These are phyloP conservation scores for Starmerella tilneyi DNA, from an alignment of 805 yeast genomes.

Conservation along the genomic window DNA sequence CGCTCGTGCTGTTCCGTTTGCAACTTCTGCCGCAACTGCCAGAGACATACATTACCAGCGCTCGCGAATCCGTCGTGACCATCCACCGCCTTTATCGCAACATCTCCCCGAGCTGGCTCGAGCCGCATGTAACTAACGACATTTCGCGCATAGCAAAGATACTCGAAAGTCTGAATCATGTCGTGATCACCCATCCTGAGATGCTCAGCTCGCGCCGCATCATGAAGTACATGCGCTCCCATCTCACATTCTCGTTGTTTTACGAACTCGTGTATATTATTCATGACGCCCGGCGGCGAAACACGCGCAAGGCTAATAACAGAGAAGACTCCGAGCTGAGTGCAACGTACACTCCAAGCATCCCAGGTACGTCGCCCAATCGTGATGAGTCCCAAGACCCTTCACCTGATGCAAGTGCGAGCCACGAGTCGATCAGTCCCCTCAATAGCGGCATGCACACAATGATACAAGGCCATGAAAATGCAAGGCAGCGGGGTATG, in stretches of 20 bases:
- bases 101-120: conserved; percentile 84
- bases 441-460: conserved; percentile 11
- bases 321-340: not conserved
- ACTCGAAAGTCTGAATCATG: conserved; percentile 77
- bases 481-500: conserved; percentile 26
- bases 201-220: conserved; percentile 66
- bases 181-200: conserved; percentile 77
- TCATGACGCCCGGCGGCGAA: conserved; percentile 81
- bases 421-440: not conserved
- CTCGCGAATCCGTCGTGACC: conserved; percentile 86
- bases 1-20: conserved; percentile 65
- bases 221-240: conserved; percentile 81
- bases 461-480: conserved; percentile 8
- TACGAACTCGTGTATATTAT: conserved; percentile 90
- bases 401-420: not conserved
- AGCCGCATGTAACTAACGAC: conserved; percentile 61
- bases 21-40: conserved; percentile 69
- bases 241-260: conserved; percentile 78
- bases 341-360: not conserved
- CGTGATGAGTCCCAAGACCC: not conserved
- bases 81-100: conserved; percentile 81
- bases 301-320: conserved; percentile 19
- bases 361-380: not conserved
- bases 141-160: conserved; percentile 86
- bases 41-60: conserved; percentile 64